Conservation (phyloP, 768 basidiomycete species). For the Cyclocybe cylindracea region DNA sequence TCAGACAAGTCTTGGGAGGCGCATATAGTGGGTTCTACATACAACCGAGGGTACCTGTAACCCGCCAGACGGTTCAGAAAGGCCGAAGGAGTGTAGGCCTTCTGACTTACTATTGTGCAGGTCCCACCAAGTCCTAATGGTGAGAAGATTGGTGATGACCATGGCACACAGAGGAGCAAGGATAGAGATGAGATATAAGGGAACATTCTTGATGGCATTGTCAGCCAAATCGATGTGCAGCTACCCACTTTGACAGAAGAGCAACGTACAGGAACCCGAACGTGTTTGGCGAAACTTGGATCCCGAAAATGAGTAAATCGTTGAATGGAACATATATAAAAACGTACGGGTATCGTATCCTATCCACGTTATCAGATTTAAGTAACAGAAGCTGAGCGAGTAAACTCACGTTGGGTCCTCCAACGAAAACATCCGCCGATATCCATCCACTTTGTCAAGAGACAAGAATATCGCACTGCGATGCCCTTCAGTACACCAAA, state of each 20-base stretch:
- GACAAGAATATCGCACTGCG: slow-evolving; percentile 61
- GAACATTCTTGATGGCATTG: slow-evolving; percentile 37
- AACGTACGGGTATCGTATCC: slow-evolving; percentile 43
- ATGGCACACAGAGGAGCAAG: slow-evolving; percentile 73
- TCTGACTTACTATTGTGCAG: slow-evolving; percentile 61
- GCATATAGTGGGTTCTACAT: slow-evolving; percentile 10
- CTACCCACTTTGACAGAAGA: neutral
- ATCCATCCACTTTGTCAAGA: slow-evolving; percentile 68
- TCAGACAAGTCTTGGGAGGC: neutral
- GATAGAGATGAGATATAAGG: slow-evolving; percentile 51
- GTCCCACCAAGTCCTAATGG: slow-evolving; percentile 89
- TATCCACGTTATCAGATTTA: slow-evolving; percentile 16
- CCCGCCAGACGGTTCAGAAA: neutral
- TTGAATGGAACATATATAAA: neutral
- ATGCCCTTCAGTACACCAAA: neutral
- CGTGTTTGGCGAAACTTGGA: slow-evolving; percentile 65
- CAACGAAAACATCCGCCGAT: slow-evolving; percentile 76
- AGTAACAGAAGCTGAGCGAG: neutral
- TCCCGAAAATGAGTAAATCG: neutral
- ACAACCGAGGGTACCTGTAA: slow-evolving; percentile 45
- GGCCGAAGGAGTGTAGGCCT: neutral
- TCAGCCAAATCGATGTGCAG: too few species aligned
- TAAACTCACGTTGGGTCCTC: slow-evolving; percentile 73
- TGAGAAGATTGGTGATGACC: slow-evolving; percentile 65
- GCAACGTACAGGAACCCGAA: slow-evolving; percentile 71